phyloP scores from a whole-genome alignment of 2,329 filamentous ascomycete genomes.

The Ceratocystis eucalypticola region DNA sequence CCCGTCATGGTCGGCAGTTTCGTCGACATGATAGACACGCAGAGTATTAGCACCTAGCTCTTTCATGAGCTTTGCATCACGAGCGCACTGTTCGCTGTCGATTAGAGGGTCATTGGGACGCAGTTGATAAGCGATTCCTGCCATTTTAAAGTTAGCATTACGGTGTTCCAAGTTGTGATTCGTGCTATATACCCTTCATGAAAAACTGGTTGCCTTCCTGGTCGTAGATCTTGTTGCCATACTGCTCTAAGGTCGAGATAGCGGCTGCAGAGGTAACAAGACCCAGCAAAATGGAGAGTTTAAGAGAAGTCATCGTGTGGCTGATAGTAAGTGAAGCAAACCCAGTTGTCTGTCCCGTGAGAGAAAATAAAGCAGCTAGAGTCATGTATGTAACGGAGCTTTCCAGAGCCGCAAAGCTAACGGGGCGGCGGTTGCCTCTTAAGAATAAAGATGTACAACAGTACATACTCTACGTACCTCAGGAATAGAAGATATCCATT shows the following conservation, averaged over 20 bases:
- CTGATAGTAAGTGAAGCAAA: background rate
- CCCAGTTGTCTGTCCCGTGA: background rate
- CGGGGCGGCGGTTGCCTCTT: background rate
- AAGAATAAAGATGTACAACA: background rate
- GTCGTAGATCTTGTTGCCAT: constrained; percentile 76
- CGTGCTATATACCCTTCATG: constrained; percentile 55
- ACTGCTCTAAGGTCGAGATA: constrained; percentile 37
- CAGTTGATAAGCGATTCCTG: constrained; percentile 60
- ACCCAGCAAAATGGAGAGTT: background rate
- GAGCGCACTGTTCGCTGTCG: constrained; percentile 59
- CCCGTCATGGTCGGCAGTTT: constrained; percentile 53
- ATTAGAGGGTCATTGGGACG: constrained; percentile 55
- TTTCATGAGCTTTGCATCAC: constrained; percentile 66
- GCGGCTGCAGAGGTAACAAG: constrained; percentile 28
- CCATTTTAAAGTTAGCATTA: constrained; percentile 3
- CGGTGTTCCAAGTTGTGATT: constrained; percentile 10
- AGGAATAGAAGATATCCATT: background rate
- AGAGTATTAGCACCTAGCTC: constrained; percentile 70
- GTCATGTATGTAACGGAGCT: background rate
- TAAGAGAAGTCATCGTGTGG: background rate
- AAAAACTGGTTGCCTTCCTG: constrained; percentile 70
- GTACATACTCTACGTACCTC: background rate
- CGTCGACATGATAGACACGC: constrained; percentile 77
- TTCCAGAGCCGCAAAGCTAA: background rate
- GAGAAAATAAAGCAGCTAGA: background rate